A percentile compares a stretch with the other conserved stretches of the same genome.
phyloP scores from a whole-genome alignment of 495 filamentous ascomycete genomes.

The Penicillium parvum region DNA sequence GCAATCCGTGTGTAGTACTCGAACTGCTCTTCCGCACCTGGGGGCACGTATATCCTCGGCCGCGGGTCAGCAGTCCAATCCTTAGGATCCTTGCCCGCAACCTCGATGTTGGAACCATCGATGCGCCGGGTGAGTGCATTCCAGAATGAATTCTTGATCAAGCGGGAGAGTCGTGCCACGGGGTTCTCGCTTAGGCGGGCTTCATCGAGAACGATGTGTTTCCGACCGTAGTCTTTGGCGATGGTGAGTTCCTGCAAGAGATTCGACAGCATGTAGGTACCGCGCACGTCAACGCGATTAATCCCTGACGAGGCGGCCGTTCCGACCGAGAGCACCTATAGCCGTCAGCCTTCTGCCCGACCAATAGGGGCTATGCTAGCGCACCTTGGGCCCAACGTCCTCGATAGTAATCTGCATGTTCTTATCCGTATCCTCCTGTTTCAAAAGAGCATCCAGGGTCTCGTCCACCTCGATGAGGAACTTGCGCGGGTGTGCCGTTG shows the following conservation, averaged over 20 bases:
- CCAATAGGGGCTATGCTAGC: background rate
- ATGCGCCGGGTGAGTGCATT: slow-evolving; percentile 79
- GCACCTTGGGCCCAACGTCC: slow-evolving; percentile 87
- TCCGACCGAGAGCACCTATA: slow-evolving; percentile 69
- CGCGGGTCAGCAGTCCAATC: slow-evolving; percentile 84
- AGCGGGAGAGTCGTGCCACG: slow-evolving; percentile 73
- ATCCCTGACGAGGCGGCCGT: slow-evolving; percentile 83
- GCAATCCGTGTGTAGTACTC: slow-evolving; percentile 83
- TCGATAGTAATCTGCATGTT: slow-evolving; percentile 97
- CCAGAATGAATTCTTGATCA: slow-evolving; percentile 90
- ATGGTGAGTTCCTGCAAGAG: slow-evolving; percentile 89
- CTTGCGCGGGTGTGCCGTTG: slow-evolving; percentile 51
- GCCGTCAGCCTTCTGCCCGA: background rate
- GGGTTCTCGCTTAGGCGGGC: slow-evolving; percentile 88
- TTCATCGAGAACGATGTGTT: slow-evolving; percentile 82
- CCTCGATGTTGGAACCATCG: slow-evolving; percentile 80
- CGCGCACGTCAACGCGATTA: slow-evolving; percentile 78
- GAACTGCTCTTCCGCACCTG: slow-evolving; percentile 78
- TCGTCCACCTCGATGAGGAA: slow-evolving; percentile 75
- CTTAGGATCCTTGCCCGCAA: slow-evolving; percentile 82
- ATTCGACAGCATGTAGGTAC: slow-evolving; percentile 94
- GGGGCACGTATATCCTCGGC: slow-evolving; percentile 87
- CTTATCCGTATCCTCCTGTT: slow-evolving; percentile 81
- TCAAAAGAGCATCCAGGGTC: slow-evolving; percentile 65
- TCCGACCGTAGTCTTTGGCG: slow-evolving; percentile 78